A percentile compares a stretch with the other conserved stretches of the same genome.
These are phyloP conservation scores for Chlorophyllum brunneum DNA, from an alignment of 768 basidiomycete species.

Conservation along the genomic window DNA sequence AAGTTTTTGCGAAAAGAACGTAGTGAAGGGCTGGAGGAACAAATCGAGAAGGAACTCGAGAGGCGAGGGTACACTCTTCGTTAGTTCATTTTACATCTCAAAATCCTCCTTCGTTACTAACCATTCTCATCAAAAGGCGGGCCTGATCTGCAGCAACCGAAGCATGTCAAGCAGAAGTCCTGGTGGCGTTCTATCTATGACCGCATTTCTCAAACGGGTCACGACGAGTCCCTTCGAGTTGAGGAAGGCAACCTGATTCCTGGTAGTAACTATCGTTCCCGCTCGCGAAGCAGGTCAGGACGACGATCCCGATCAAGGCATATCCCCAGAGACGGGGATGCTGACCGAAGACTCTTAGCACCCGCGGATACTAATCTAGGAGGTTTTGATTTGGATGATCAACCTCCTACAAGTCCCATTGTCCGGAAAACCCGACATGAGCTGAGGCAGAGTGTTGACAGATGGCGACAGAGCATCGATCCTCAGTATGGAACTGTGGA, in stretches of 20 bases:
- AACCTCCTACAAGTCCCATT: constrained; percentile 23
- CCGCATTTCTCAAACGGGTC: constrained; percentile 42
- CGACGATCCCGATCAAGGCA: constrained; percentile 13
- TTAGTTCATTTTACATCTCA: constrained; percentile 17
- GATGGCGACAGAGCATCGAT: constrained; percentile 3
- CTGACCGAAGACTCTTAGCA: constrained; percentile 10
- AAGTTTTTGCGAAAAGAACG: constrained; percentile 36
- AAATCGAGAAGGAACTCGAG: constrained; percentile 51
- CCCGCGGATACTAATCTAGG: constrained; percentile 14
- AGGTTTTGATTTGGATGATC: constrained; percentile 22
- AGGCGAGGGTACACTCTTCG: constrained; percentile 41
- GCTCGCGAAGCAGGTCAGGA: neutral
- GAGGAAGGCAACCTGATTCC: constrained; percentile 16
- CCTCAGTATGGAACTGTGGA: neutral
- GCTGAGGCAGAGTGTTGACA: neutral
- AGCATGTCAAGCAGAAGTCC: constrained; percentile 24
- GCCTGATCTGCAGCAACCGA: constrained; percentile 1
- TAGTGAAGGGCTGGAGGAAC: constrained; percentile 49
- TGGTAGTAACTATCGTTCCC: neutral
- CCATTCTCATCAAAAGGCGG: neutral
- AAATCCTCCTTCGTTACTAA: neutral
- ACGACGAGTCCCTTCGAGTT: constrained; percentile 28
- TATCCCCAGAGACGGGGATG: constrained; percentile 15
- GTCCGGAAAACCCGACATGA: constrained; percentile 13
- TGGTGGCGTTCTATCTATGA: constrained; percentile 59